Conservation (phyloP, 2,329 filamentous ascomycete genomes). For the Colletotrichum lini region DNA sequence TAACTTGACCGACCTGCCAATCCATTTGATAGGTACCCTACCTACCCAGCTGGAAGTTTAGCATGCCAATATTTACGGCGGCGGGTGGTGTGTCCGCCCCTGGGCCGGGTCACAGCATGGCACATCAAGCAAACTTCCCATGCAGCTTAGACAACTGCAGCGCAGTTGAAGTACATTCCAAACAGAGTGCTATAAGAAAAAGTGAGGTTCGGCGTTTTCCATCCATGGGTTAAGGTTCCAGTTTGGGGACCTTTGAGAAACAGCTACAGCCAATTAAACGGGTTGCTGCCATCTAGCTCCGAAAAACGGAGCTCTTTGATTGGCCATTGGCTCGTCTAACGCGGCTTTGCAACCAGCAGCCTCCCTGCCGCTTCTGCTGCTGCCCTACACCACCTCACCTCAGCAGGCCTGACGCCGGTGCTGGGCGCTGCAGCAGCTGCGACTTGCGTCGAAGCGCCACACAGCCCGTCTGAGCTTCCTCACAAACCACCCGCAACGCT, state of each 20-base stretch:
- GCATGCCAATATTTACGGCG: too few relatives aligned
- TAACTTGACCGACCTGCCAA: too few relatives aligned
- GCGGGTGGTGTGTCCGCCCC: too few relatives aligned
- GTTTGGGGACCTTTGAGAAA: neutral
- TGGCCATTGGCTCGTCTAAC: slow-evolving; percentile 14
- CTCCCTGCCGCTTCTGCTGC: slow-evolving; percentile 25
- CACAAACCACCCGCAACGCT: slow-evolving; percentile 5
- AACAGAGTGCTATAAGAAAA: too few relatives aligned
- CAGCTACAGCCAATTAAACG: slow-evolving; percentile 23
- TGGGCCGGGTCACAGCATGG: too few relatives aligned
- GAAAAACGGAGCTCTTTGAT: slow-evolving; percentile 23
- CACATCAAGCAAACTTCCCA: neutral
- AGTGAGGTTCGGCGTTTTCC: neutral
- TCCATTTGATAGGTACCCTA: too few relatives aligned
- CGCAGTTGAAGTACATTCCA: too few relatives aligned
- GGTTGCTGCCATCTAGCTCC: neutral
- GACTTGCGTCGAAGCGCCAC: neutral
- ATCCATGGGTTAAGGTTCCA: slow-evolving; percentile 7
- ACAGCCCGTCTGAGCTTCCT: slow-evolving; percentile 30
- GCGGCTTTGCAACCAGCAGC: slow-evolving; percentile 17
- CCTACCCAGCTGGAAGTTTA: too few relatives aligned
- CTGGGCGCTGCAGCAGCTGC: slow-evolving; percentile 35
- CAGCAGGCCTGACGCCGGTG: slow-evolving; percentile 11
- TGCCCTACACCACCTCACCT: neutral
- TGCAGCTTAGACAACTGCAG: neutral